Percentiles rank a stretch among this genome's conserved stretches.
These are phyloP conservation scores for Plasmodium fragile DNA, from an alignment of 169 alveolate genomes.

Conservation along the genomic window DNA sequence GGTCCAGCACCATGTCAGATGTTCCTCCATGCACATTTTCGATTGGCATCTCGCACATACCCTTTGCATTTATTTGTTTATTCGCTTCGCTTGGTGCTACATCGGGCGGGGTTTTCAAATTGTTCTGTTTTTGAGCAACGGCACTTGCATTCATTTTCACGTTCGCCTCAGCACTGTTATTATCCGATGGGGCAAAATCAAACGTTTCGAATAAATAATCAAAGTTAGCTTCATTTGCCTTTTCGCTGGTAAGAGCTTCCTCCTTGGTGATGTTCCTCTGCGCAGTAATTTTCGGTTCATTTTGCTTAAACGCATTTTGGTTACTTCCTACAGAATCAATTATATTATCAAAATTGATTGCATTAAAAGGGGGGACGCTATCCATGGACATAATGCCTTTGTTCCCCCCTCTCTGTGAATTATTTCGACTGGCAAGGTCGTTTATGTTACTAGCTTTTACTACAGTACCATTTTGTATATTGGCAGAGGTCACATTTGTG, in stretches of 20 bases:
- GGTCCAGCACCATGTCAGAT: background rate
- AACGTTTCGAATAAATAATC: constrained; percentile 45
- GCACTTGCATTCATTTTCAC: background rate
- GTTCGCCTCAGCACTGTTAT: background rate
- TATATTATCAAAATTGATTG: background rate
- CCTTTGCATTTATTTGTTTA: background rate
- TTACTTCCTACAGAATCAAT: background rate
- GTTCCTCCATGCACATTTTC: background rate
- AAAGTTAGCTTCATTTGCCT: constrained; percentile 13
- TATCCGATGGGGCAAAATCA: constrained; percentile 6
- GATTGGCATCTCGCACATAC: background rate
- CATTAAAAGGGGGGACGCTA: background rate
- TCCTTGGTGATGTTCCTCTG: background rate
- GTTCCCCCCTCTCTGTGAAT: background rate
- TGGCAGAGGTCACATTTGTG: background rate
- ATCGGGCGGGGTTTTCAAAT: background rate
- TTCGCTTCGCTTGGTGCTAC: background rate
- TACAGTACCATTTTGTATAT: background rate
- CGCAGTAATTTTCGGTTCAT: background rate
- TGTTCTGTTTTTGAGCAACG: background rate
- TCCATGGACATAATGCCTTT: background rate
- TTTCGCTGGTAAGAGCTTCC: background rate
- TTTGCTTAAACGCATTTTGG: background rate
- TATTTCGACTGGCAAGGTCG: background rate
- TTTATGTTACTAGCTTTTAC: background rate